These are phyloP conservation scores for Rosa lucieae DNA, from an alignment of 306 rosid genomes.

Conservation along the genomic window DNA sequence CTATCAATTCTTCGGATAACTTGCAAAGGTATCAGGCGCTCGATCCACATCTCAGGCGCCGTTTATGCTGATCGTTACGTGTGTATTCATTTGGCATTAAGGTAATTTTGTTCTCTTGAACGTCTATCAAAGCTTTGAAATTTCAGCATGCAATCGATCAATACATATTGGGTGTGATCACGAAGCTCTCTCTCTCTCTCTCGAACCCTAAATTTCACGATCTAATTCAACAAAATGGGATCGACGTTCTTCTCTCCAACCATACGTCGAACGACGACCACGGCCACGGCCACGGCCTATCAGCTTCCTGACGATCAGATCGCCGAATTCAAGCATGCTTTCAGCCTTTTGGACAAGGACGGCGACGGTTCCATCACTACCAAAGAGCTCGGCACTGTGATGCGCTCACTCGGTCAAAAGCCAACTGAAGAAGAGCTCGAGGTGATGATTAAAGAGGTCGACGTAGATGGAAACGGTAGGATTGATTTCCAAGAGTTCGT, in stretches of 20 bases:
- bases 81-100: neutral
- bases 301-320: neutral
- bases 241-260: neutral
- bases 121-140: neutral
- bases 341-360: neutral
- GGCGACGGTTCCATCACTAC: constrained; percentile 1
- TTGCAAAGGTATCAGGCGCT: neutral
- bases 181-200: neutral
- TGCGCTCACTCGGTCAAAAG: neutral
- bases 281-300: neutral
- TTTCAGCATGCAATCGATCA: neutral
- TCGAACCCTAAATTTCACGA: neutral
- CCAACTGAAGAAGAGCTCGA: neutral
- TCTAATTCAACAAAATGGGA: neutral
- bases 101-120: too few species aligned
- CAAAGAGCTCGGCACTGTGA: neutral
- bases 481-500: neutral
- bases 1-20: neutral
- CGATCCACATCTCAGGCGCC: neutral
- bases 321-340: neutral
- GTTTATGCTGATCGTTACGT: neutral
- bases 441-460: neutral
- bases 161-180: neutral
- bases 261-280: neutral
- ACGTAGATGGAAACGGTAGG: neutral